phyloP scores from a whole-genome alignment of 306 rosid genomes.

The Dalbergia cultrata region DNA sequence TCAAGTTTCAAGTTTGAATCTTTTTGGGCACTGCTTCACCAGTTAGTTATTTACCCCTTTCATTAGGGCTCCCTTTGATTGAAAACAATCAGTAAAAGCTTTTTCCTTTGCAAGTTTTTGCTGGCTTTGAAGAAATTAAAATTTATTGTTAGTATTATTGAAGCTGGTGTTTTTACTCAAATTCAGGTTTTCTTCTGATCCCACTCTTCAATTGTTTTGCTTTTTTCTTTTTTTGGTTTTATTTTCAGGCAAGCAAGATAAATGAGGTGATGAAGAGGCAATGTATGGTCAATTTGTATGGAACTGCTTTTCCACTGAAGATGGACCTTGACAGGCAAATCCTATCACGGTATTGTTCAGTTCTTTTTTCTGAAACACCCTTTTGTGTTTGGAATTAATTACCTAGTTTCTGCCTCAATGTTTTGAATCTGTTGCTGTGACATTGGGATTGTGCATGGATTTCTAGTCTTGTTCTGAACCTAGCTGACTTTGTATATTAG shows the following conservation, averaged over 20 bases:
- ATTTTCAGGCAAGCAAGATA: conserved; percentile 52
- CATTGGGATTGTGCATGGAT: not conserved
- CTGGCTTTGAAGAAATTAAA: not conserved
- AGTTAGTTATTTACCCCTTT: not conserved
- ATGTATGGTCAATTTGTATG: conserved; percentile 66
- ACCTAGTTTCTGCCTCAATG: not conserved
- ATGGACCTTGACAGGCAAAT: conserved; percentile 84
- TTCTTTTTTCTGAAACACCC: not conserved
- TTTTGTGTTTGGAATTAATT: not conserved
- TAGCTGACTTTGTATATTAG: not conserved
- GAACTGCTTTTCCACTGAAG: conserved; percentile 83
- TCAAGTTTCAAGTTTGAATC: not conserved
- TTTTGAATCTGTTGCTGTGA: not conserved
- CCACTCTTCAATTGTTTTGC: not conserved
- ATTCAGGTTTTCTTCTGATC: not conserved
- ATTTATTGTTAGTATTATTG: not conserved
- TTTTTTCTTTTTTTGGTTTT: not conserved
- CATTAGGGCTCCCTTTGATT: conserved; percentile 33
- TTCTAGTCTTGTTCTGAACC: not conserved
- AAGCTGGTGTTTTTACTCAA: conserved; percentile 11
- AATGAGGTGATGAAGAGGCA: conserved; percentile 70
- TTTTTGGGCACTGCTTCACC: not conserved
- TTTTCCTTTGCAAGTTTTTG: not conserved
- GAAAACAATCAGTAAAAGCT: not conserved
- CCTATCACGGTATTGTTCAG: conserved; percentile 65